Conservation (phyloP, 208 protist species). For the Crithidia bombi region DNA sequence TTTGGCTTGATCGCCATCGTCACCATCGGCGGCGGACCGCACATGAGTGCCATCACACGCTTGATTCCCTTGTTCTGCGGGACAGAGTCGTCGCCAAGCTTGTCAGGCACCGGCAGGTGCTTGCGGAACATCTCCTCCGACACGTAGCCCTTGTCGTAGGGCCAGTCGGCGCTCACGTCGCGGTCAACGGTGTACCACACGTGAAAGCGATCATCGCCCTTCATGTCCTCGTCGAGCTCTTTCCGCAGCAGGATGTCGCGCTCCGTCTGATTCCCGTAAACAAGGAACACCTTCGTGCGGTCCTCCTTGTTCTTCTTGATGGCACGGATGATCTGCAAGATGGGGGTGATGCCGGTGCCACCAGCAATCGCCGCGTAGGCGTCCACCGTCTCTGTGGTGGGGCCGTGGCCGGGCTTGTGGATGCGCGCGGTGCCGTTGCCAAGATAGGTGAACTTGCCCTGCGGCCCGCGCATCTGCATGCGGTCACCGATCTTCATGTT, state of each 20-base stretch:
- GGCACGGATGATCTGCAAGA: constrained; percentile 91
- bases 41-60: constrained; percentile 75
- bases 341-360: constrained; percentile 93
- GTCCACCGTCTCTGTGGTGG: constrained; percentile 38
- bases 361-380: constrained; percentile 76
- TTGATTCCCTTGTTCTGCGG: constrained; percentile 40
- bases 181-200: constrained; percentile 86
- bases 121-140: constrained; percentile 75
- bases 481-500: constrained; percentile 76
- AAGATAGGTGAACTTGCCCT: constrained; percentile 90
- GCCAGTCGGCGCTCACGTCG: constrained; percentile 54
- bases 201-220: constrained; percentile 52
- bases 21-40: constrained; percentile 89
- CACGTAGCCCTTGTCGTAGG: constrained; percentile 72
- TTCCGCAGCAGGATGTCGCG: constrained; percentile 92
- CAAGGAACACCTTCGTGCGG: constrained; percentile 80
- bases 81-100: constrained; percentile 31
- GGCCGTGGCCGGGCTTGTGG: constrained; percentile 34
- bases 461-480: constrained; percentile 89
- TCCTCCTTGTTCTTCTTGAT: constrained; percentile 77
- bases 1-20: constrained; percentile 84
- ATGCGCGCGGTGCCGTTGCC: constrained; percentile 47
- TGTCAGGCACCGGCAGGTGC: constrained; percentile 55
- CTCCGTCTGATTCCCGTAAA: constrained; percentile 91
- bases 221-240: constrained; percentile 76